Conservation (phyloP, 176 grass and related monocot species). For the Carex littledalei region DNA sequence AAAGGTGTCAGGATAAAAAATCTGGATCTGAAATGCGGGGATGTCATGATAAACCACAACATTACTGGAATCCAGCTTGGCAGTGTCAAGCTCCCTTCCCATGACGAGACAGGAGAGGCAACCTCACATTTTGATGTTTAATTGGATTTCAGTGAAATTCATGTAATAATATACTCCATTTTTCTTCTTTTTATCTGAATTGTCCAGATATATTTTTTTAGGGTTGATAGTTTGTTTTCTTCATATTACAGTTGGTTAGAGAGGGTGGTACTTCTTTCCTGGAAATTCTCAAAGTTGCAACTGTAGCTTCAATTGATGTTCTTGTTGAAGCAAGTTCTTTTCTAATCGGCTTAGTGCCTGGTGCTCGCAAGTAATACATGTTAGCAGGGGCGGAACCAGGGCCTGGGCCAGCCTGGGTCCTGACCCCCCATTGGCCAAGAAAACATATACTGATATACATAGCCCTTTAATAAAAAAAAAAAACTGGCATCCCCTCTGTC, state of each 20-base stretch:
- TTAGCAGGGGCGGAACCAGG: too few species aligned
- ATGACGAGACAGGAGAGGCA: constrained; percentile 64
- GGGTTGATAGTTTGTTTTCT: constrained; percentile 18
- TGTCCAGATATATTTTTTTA: constrained; percentile 11
- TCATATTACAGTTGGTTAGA: constrained; percentile 65
- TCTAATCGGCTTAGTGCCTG: background rate
- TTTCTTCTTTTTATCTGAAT: constrained; percentile 19
- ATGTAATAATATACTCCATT: constrained; percentile 46
- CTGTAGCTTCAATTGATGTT: constrained; percentile 63
- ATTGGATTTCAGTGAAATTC: constrained; percentile 89
- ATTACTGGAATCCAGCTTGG: constrained; percentile 77
- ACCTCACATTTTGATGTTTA: constrained; percentile 88
- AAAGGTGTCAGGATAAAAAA: constrained; percentile 80
- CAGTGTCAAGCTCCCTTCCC: constrained; percentile 54
- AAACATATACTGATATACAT: too few species aligned
- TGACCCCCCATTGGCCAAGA: too few species aligned
- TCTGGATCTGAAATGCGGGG: constrained; percentile 73
- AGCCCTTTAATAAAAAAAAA: too few species aligned
- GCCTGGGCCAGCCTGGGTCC: too few species aligned
- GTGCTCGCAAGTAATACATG: background rate
- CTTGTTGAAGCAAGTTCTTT: constrained; percentile 67
- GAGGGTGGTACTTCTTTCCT: constrained; percentile 68
- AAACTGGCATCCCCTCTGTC: too few species aligned
- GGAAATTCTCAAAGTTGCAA: constrained; percentile 91
- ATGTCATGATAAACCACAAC: constrained; percentile 57